A percentile compares a stretch with the other conserved stretches of the same genome.
phyloP scores from a whole-genome alignment of 176 grass and related monocot genomes.

The Otatea glauca region DNA sequence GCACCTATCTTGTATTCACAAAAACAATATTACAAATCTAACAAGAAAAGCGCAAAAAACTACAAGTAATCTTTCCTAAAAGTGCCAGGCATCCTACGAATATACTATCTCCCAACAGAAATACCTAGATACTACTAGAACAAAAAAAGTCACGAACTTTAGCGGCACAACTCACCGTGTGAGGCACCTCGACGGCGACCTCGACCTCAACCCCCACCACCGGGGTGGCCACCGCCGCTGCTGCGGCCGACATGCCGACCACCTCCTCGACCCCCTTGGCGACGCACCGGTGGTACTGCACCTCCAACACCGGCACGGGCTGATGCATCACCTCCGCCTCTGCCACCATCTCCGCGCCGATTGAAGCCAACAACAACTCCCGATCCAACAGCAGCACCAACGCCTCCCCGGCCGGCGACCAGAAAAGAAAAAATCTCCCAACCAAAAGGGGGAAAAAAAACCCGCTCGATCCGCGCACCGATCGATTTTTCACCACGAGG shows the following conservation, averaged over 20 bases:
- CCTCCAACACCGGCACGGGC: conserved; percentile 57
- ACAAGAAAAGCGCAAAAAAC: background rate
- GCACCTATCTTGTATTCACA: background rate
- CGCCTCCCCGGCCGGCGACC: conserved; percentile 13
- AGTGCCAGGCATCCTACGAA: background rate
- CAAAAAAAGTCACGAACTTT: background rate
- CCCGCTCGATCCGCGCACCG: conserved; percentile 36
- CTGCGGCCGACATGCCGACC: conserved; percentile 50
- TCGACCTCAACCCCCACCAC: conserved; percentile 52
- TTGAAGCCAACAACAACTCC: conserved; percentile 6
- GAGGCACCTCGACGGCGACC: conserved; percentile 48
- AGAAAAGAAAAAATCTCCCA: background rate
- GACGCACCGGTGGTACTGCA: conserved; percentile 54
- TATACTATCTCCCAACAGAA: background rate
- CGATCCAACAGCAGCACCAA: conserved; percentile 9
- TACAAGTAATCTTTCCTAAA: background rate
- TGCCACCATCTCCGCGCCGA: conserved; percentile 70
- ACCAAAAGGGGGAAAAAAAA: background rate
- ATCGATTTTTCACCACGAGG: background rate
- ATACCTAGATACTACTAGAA: background rate
- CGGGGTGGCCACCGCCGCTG: conserved; percentile 25
- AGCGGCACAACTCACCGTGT: conserved; percentile 58
- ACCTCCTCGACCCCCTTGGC: conserved; percentile 47
- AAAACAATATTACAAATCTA: background rate
- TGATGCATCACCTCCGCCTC: conserved; percentile 82